Base-by-base conservation (phyloP, 2,329 filamentous ascomycete genomes). In the Colletotrichum higginsianum region DNA sequence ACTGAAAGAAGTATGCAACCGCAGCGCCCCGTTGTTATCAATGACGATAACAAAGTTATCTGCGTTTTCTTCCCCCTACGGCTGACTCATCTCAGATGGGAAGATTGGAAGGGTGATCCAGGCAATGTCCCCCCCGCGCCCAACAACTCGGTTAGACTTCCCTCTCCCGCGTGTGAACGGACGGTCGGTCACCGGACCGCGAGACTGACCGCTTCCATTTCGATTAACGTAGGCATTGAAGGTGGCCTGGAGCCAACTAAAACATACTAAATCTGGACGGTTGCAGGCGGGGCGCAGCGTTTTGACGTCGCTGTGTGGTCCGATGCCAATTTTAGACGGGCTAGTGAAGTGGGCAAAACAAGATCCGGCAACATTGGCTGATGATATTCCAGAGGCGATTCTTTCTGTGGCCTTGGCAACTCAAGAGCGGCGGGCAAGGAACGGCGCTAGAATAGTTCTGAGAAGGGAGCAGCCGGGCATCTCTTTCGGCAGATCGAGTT, bases 31-130 rank as follows among this genome's bases (percentile, higher is more conserved):
- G 21, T n/a, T n/a, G 47, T 52, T 42, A 52, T 62, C 60, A 52
- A 62, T 62, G 60, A 52, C 60, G 60, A 62, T 52, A 62, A 52
- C 46, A 62, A 30, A 30, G 26, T 23, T 5, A 9, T 40, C 18
- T 16, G 18, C 23, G 35, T 21, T 40, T 56, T 35, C 30, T 35
- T 35, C 2, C 26, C 26, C 26, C 5, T 38, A 12, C n/a, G 9
- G 60, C 60, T 62, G 60, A 62, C 44, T 62, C 60, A 52, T 62
- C 60, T 52, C 9, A 23, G 35, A 38, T 11, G 35, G 35, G 35
- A 38, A 38, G n/a, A 18, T 40, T 40, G 46, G n/a, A 11, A 40
- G n/a, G 35, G 46, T 40, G 30, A n/a, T 26, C 60, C 60, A 47
- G 44, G 26, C 18, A 50, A 40, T 23, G 44, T 7, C 18, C 2